Base-by-base conservation (phyloP, 768 basidiomycete genomes). In the Albatrellus ellisii region DNA sequence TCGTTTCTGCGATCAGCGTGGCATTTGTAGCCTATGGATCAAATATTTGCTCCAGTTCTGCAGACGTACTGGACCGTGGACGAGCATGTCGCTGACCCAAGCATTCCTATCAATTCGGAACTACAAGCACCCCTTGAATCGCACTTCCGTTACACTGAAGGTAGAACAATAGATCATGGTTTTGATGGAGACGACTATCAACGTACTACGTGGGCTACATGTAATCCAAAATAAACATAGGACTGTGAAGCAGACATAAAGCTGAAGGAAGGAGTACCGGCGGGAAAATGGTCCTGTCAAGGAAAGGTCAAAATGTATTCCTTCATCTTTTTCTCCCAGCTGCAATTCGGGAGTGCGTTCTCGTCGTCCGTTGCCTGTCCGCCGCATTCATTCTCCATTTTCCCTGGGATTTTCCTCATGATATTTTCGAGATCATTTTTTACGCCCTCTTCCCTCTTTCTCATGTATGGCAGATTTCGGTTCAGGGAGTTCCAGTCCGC, bases 241-340 rank as follows among this genome's bases (percentile, higher is more conserved):
- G 15, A 36, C 12, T 11, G 35, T 10, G 21, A 11, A 36, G 12
- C 18, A 21, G 10, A 36, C 15, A 36, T 4, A 36, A 36, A 10
- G 35, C 33, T 9, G 36, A 39, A 40, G 28, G 18, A 29, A n/a
- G 29, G 17, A 12, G 29, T 31, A 17, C 29, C 12, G 6, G 35
- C 26, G 39, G 25, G 27, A 35, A 22, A 45, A 20, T 20, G n/a
- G n/a, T n/a, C n/a, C 15, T 12, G 36, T 70, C 57, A 84, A 25
- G 82, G 81, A 56, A 70, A 85, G 18, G 59, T 59, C 45, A 81
- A 56, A 44, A 85, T 82, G 52, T 66, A 79, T 34, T 53, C 52
- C 58, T 75, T 79, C 73, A 83, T 79, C 35, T 48, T 46, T 17
- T 43, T 34, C 52, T 77, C 73, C 80, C 79, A 83, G 46, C 65